These are phyloP conservation scores for Lotus japonicus DNA, from an alignment of 306 rosid species.

Conservation along the genomic window DNA sequence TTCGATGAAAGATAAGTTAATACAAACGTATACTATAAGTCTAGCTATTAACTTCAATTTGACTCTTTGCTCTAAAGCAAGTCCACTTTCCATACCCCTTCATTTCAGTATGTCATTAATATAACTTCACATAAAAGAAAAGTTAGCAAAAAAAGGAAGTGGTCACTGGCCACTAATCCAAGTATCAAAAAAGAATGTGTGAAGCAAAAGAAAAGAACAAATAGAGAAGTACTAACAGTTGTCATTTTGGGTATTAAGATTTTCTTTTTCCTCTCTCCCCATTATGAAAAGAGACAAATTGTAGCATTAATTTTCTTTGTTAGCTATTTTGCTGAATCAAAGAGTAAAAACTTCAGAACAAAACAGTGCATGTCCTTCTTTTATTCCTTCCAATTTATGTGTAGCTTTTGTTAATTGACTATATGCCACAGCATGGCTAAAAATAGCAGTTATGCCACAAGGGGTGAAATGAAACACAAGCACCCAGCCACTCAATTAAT, in stretches of 20 bases:
- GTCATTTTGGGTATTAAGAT: conserved; percentile 6
- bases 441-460: neutral
- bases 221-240: neutral
- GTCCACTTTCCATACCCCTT: neutral
- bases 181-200: conserved; percentile 11
- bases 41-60: neutral
- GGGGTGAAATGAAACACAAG: neutral
- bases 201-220: conserved; percentile 34
- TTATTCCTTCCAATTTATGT: neutral
- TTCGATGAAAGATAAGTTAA: no score
- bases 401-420: neutral
- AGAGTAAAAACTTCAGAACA: neutral
- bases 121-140: neutral
- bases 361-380: neutral
- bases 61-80: neutral
- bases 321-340: neutral
- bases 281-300: neutral
- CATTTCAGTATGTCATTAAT: neutral
- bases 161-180: neutral
- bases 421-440: neutral
- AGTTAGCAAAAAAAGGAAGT: neutral
- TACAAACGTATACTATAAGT: no score
- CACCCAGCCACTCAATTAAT: neutral
- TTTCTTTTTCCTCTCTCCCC: neutral
- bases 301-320: neutral